A percentile compares a stretch with the other conserved stretches of the same genome.
Evolutionary conservation across 345 rosid genomes (phyloP).

Genomic region (Barbarea vulgaris): DNA sequence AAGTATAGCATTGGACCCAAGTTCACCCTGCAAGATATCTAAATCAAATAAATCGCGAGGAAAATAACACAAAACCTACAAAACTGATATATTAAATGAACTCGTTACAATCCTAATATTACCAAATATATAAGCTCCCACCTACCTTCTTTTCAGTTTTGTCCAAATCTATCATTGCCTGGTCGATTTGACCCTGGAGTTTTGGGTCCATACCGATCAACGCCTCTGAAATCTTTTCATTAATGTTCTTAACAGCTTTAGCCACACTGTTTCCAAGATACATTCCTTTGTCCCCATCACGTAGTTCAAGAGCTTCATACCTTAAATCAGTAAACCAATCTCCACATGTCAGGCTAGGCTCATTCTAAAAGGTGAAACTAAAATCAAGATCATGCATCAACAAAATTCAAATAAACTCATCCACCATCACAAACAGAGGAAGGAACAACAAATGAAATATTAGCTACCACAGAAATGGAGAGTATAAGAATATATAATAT

Average conservation of each 20-base stretch:
- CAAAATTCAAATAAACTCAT: not conserved
- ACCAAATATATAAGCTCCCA: not conserved
- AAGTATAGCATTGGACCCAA: constrained; percentile 89
- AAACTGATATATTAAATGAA: not conserved
- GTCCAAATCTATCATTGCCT: constrained; percentile 97
- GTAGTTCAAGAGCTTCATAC: constrained; percentile 92
- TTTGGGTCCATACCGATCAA: constrained; percentile 97
- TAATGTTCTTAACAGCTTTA: constrained; percentile 90
- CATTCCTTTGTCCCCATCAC: constrained; percentile 91
- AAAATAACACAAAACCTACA: not conserved
- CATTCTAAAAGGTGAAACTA: not conserved
- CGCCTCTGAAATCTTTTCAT: constrained; percentile 82
- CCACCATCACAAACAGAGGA: not conserved
- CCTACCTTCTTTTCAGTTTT: constrained; percentile 92
- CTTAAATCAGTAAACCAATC: constrained; percentile 40
- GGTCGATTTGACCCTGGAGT: constrained; percentile 87
- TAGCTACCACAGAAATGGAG: not conserved
- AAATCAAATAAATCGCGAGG: not conserved
- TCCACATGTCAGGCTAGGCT: constrained; percentile 6
- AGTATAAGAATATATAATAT: not conserved
- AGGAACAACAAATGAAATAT: not conserved
- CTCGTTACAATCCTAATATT: not conserved
- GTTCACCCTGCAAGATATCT: constrained; percentile 61
- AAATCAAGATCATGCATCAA: constrained; percentile 22
- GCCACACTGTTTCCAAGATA: constrained; percentile 91